Conservation (phyloP, 345 rosid species). For the Acer saccharum region DNA sequence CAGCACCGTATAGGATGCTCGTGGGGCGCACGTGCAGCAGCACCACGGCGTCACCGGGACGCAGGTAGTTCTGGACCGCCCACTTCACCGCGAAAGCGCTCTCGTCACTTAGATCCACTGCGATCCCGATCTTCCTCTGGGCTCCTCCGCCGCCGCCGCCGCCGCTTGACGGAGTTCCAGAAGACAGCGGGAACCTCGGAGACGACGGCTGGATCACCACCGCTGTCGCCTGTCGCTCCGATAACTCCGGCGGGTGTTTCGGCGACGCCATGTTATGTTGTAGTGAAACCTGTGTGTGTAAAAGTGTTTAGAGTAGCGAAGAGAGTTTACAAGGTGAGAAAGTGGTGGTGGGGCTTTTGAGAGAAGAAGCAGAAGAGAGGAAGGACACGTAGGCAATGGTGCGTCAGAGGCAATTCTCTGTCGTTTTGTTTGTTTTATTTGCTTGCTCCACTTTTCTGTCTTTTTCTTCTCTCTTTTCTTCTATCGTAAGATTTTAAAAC, state of each 20-base stretch:
- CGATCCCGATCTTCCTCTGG: slow-evolving; percentile 75
- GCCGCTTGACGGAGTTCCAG: slow-evolving; percentile 43
- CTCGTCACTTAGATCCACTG: slow-evolving; percentile 89
- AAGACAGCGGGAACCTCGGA: slow-evolving; percentile 47
- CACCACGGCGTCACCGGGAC: slow-evolving; percentile 75
- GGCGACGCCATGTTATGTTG: slow-evolving; percentile 37
- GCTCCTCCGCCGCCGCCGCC: slow-evolving; percentile 18
- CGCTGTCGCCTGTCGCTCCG: slow-evolving; percentile 39
- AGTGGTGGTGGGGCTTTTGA: background rate
- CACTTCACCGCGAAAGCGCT: slow-evolving; percentile 81
- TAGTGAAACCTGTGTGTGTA: too few species aligned
- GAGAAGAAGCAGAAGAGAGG: slow-evolving; percentile 19
- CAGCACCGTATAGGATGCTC: slow-evolving; percentile 81
- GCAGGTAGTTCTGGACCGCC: slow-evolving; percentile 89
- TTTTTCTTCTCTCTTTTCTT: background rate
- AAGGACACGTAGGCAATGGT: background rate
- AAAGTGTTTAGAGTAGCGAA: too few species aligned
- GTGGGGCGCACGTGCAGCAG: slow-evolving; percentile 83
- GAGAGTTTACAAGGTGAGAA: background rate
- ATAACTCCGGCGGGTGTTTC: slow-evolving; percentile 30
- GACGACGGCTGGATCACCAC: slow-evolving; percentile 68
- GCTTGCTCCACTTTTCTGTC: background rate
- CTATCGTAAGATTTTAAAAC: too few species aligned
- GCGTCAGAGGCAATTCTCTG: background rate
- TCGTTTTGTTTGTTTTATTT: too few species aligned